phyloP scores from a whole-genome alignment of 2,329 filamentous ascomycete genomes.

The Talaromyces sp. region DNA sequence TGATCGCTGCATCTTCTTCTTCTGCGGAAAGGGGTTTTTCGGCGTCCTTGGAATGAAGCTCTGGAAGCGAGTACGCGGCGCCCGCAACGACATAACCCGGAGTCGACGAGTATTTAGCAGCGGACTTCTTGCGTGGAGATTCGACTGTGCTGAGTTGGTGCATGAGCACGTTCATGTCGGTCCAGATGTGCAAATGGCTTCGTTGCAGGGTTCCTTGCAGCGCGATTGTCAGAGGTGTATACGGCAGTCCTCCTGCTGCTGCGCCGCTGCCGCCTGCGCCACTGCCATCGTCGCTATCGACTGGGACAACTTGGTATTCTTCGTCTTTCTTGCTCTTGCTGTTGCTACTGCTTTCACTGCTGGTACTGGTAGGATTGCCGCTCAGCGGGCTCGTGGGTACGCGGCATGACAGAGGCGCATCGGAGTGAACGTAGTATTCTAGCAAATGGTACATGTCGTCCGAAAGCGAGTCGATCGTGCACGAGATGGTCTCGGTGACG shows the following conservation, averaged over 20 bases:
- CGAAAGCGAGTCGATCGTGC: constrained; percentile 48
- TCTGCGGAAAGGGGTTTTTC: constrained; percentile 14
- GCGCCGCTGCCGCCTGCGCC: constrained; percentile 10
- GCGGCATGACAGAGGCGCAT: constrained; percentile 87
- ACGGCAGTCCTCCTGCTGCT: constrained; percentile 27
- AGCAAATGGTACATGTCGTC: constrained; percentile 53
- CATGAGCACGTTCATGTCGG: constrained; percentile 82
- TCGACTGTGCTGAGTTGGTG: constrained; percentile 47
- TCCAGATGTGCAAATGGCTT: constrained; percentile 85
- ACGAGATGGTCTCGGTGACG: constrained; percentile 57
- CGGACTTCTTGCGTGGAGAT: constrained; percentile 26
- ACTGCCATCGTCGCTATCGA: constrained; percentile 49
- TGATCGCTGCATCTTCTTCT: constrained; percentile 42
- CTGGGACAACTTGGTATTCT: constrained; percentile 31
- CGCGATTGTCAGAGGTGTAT: constrained; percentile 79
- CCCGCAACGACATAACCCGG: constrained; percentile 80
- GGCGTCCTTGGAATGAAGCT: constrained; percentile 50
- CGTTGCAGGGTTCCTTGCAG: constrained; percentile 83
- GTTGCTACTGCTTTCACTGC: constrained; percentile 14
- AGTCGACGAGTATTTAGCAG: constrained; percentile 12
- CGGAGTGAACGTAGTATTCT: constrained; percentile 95
- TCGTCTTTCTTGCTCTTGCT: background rate
- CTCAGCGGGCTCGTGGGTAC: constrained; percentile 68
- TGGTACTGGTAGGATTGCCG: constrained; percentile 24
- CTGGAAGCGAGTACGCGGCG: constrained; percentile 78